phyloP scores from a whole-genome alignment of 441 rosid species.

The Metrosideros polymorpha region DNA sequence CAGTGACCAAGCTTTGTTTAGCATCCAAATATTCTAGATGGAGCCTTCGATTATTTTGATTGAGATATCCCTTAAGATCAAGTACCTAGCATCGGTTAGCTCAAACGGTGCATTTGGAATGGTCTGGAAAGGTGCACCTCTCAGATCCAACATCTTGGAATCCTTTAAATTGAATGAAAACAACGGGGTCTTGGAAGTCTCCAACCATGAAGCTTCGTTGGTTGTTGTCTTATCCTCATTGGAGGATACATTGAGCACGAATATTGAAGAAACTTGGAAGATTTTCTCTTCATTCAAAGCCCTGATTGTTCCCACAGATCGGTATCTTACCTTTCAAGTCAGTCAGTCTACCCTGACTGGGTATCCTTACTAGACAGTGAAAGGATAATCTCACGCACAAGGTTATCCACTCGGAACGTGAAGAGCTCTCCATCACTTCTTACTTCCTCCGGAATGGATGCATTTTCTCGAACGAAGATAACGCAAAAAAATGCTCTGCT shows the following conservation, averaged over 20 bases:
- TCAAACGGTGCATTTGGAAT: not conserved
- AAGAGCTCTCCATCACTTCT: not conserved
- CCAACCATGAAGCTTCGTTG: not conserved
- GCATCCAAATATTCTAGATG: not conserved
- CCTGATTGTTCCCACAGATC: not conserved
- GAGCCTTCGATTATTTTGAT: not conserved
- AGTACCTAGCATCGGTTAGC: not conserved
- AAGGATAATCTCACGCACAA: not conserved
- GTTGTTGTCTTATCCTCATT: not conserved
- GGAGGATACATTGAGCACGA: not conserved
- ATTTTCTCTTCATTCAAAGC: not conserved
- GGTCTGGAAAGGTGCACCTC: not conserved
- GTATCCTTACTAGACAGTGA: accelerated
- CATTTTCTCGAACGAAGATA: not conserved
- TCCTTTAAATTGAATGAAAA: no score
- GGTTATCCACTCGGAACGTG: not conserved
- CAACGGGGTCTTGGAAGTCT: no score
- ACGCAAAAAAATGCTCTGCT: not conserved
- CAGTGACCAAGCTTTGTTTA: not conserved
- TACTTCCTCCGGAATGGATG: not conserved
- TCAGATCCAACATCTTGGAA: not conserved
- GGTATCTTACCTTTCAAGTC: no score
- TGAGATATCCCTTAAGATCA: not conserved
- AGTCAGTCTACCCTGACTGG: not conserved
- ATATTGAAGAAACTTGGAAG: not conserved